These are phyloP conservation scores for Endogone sp. DNA, from an alignment of 192 early-diverging fungal genomes.

Conservation along the genomic window DNA sequence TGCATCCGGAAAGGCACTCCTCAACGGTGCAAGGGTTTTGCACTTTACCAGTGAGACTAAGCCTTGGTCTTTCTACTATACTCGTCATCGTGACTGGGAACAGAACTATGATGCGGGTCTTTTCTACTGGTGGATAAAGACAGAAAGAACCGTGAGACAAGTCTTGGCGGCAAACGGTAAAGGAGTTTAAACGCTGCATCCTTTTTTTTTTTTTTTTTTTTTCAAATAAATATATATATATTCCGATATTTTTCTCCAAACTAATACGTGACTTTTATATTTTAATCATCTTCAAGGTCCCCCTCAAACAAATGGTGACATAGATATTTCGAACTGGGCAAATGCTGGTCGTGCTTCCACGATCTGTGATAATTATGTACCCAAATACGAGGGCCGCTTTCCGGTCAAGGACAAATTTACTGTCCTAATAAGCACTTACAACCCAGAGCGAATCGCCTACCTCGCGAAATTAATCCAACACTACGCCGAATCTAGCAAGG, in stretches of 20 bases:
- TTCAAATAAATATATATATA: too few species aligned
- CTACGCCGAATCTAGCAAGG: constrained; percentile 11
- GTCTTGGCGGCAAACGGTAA: not conserved
- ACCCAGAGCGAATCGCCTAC: constrained; percentile 26
- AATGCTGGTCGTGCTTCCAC: constrained; percentile 6
- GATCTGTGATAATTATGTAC: constrained; percentile 12
- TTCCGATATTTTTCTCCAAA: too few species aligned
- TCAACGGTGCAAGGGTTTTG: constrained; percentile 19
- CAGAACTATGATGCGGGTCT: constrained; percentile 20
- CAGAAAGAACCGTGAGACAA: not conserved
- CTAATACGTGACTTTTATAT: too few species aligned
- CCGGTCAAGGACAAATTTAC: constrained; percentile 20
- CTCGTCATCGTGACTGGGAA: constrained; percentile 14
- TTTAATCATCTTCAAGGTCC: not conserved
- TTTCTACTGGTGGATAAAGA: constrained; percentile 9
- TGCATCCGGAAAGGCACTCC: constrained; percentile 1
- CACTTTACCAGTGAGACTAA: constrained; percentile 28
- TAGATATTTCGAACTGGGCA: not conserved
- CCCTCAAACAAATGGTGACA: not conserved
- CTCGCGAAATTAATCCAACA: constrained; percentile 18
- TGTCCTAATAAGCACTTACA: constrained; percentile 23
- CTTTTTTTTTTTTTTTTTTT: too few species aligned
- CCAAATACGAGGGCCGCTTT: constrained; percentile 4
- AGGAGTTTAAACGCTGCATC: too few species aligned
- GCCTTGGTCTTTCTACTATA: constrained; percentile 19